Percentiles rank a stretch among this genome's conserved stretches.
Conservation (phyloP, 352 stramenopile species). For the Pelagophyceae sp. region DNA sequence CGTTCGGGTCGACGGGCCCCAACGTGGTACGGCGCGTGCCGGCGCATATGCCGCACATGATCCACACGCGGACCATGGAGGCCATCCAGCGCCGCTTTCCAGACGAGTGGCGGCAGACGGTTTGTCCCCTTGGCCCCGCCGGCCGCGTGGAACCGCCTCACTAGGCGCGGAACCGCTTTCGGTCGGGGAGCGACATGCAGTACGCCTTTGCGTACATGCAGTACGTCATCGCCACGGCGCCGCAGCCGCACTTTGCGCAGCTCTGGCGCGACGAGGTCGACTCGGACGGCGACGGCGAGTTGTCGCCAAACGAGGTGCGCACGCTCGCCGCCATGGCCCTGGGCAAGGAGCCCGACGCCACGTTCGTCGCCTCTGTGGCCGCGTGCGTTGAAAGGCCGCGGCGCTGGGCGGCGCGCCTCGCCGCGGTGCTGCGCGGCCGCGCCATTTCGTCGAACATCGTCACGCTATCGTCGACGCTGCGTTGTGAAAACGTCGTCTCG, state of each 20-base stretch:
- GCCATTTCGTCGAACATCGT: too few species aligned
- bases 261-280: constrained; percentile 77
- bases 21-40: constrained; percentile 59
- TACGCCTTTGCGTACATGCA: constrained; percentile 90
- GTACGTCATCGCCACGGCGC: constrained; percentile 75
- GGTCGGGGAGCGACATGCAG: constrained; percentile 80
- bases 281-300: constrained; percentile 70
- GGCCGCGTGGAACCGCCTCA: too few species aligned
- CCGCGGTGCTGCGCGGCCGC: not conserved
- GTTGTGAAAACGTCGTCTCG: constrained; percentile 40
- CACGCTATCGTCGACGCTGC: constrained; percentile 45
- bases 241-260: constrained; percentile 53
- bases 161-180: constrained; percentile 72
- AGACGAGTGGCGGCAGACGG: constrained; percentile 21
- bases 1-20: constrained; percentile 67
- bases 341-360: constrained; percentile 43
- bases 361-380: constrained; percentile 55
- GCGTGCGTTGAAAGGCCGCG: too few species aligned
- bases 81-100: constrained; percentile 73
- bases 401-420: not conserved
- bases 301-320: constrained; percentile 76
- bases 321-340: constrained; percentile 67
- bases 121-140: too few species aligned
- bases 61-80: constrained; percentile 69
- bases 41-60: constrained; percentile 86